Percentiles rank a stretch among this genome's conserved stretches.
phyloP scores from a whole-genome alignment of 225 moss, liverwort and hornwort genomes.

The Thuidium tamariscinum region DNA sequence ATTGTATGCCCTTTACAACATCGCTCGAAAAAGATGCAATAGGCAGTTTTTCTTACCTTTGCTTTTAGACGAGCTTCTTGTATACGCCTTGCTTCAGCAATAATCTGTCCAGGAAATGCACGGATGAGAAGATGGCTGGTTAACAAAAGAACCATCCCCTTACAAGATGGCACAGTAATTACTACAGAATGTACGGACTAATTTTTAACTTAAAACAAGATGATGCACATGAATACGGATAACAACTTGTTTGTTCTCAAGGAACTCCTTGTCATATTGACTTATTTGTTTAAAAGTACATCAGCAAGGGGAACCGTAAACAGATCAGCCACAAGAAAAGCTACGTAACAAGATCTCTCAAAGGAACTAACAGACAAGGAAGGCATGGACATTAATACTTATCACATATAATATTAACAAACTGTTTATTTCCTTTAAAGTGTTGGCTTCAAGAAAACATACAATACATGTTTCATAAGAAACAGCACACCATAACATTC shows the following conservation, averaged over 20 bases:
- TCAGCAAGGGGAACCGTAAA: not conserved
- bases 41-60: conserved; percentile 27
- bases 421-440: not conserved
- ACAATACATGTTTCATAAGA: not conserved
- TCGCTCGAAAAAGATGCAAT: not conserved
- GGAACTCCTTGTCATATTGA: not conserved
- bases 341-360: not conserved
- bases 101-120: conserved; percentile 24
- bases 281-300: not conserved
- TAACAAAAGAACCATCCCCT: not conserved
- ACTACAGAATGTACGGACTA: not conserved
- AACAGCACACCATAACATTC: not conserved
- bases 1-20: not conserved
- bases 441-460: not conserved
- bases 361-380: not conserved
- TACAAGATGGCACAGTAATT: not conserved
- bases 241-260: not conserved
- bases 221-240: not conserved
- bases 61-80: conserved; percentile 73
- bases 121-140: not conserved
- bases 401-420: not conserved
- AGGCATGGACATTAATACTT: not conserved
- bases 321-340: not conserved
- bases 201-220: not conserved
- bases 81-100: conserved; percentile 86